Percentiles rank a stretch among this genome's conserved stretches.
These are phyloP conservation scores for Penicillium tannophilum DNA, from an alignment of 495 filamentous ascomycete species.

Conservation along the genomic window DNA sequence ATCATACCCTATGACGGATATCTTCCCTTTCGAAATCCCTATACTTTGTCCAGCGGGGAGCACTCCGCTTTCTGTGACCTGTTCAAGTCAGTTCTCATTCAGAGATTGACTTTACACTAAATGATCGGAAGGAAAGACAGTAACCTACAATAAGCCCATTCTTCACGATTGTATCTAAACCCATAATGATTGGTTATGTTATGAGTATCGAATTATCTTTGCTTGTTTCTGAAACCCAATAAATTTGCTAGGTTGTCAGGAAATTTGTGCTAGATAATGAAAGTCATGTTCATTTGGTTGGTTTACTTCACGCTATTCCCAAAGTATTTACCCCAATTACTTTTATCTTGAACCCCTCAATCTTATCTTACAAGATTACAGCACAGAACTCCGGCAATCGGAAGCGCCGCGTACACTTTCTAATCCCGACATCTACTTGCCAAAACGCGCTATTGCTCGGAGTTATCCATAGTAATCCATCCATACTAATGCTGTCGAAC, in stretches of 20 bases:
- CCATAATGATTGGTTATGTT: not conserved
- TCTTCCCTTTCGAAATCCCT: slow-evolving; percentile 9
- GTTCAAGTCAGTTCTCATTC: not conserved
- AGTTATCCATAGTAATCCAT: too few species aligned
- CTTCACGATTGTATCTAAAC: slow-evolving; percentile 8
- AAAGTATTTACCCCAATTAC: slow-evolving; percentile 5
- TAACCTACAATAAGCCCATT: slow-evolving; percentile 10
- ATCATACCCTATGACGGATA: slow-evolving; percentile 10
- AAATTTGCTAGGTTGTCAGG: not conserved
- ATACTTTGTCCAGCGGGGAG: slow-evolving; percentile 9
- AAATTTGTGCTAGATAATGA: not conserved
- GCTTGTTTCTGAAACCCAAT: not conserved
- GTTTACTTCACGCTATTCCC: not conserved
- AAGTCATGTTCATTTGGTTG: not conserved
- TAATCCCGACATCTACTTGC: too few species aligned
- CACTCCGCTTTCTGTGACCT: slow-evolving; percentile 12
- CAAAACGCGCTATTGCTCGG: too few species aligned
- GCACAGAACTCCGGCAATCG: too few species aligned
- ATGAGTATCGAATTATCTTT: not conserved
- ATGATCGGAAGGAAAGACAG: not conserved
- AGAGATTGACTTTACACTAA: not conserved
- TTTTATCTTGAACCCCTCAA: not conserved
- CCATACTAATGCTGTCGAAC: too few species aligned
- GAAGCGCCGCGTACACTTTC: too few species aligned
- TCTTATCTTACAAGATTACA: not conserved